Evolutionary conservation across 2,329 filamentous ascomycete genomes (phyloP), one percentile per base, ranked within the genome.

Genomic region (Tolypocladium ophioglossoides): DNA sequence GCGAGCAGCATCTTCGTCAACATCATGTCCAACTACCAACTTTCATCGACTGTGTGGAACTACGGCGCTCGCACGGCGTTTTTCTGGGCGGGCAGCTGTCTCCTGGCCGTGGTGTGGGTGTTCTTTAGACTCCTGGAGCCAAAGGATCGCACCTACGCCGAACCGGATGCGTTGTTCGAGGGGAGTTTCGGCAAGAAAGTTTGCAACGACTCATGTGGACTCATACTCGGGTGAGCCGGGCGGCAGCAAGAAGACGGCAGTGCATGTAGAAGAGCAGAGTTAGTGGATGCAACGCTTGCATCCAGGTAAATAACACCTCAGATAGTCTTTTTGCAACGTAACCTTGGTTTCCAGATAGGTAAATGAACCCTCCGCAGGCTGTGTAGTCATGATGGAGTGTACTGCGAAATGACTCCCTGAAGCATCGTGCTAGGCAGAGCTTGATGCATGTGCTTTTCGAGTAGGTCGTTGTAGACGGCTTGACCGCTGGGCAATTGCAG

Each of bases 71-170:
- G 64, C 62, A 74, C 64, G 46, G 79, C 69, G 0, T 75, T 70
- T 54, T 74, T 76, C 60, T 76, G 74, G 74, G 73, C 70, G 1
- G 74, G 72, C 0, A 72, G 75, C 20, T 78, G 78, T 59, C 63
- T 79, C 6, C 34, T 75, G 2, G 76, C 74, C 20, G 65, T 74
- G 0, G 55, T 73, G 0, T 83, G 80, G 72, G 75, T 77, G 0
- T 78, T 68, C 58, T 70, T 70, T 60, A 74, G 75, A 51, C 65
- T 80, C 2, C 78, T 78, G 3, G 80, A 83, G 61, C 78, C 80
- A 0, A 78, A 74, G 53, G 77, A 71, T 9, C 66, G 73, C 7
- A 73, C 72, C 0, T 76, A 74, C 56, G 74, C 72, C 3, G 72
- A 76, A 58, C 52, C 70, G 50, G 67, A 70, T 41, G 38, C 65